Evolutionary conservation across 805 yeast genomes (phyloP).

Genomic region (Candida insectalens): DNA sequence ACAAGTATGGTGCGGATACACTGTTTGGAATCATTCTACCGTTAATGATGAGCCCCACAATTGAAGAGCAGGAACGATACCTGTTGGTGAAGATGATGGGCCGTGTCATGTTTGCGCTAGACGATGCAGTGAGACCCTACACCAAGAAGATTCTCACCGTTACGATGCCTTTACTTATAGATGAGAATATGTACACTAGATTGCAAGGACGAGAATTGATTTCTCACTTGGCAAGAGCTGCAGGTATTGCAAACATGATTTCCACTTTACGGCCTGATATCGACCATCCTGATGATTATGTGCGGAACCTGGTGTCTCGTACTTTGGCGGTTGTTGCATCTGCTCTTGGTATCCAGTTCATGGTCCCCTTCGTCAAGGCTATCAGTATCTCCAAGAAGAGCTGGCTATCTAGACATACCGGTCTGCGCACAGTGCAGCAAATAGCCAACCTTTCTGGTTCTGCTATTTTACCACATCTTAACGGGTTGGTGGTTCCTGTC

Average conservation of each 20-base stretch:
- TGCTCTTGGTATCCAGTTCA: conserved; percentile 60
- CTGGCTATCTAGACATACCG: conserved; percentile 81
- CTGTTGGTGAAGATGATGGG: conserved; percentile 68
- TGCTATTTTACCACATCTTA: conserved; percentile 65
- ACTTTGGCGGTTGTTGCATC: conserved; percentile 78
- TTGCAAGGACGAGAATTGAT: conserved; percentile 74
- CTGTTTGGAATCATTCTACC: conserved; percentile 65
- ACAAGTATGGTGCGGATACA: conserved; percentile 56
- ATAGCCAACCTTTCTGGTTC: conserved; percentile 60
- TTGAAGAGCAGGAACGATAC: conserved; percentile 81
- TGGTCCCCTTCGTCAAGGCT: conserved; percentile 76
- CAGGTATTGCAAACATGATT: conserved; percentile 76
- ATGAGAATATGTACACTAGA: conserved; percentile 68
- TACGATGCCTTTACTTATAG: conserved; percentile 69
- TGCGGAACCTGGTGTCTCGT: conserved; percentile 66
- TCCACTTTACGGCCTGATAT: conserved; percentile 72
- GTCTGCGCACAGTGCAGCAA: conserved; percentile 68
- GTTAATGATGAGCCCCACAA: conserved; percentile 54
- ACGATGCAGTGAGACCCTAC: conserved; percentile 57
- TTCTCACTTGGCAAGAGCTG: conserved; percentile 65
- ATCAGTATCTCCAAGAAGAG: conserved; percentile 67
- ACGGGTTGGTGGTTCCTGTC: conserved; percentile 54
- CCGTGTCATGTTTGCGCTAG: conserved; percentile 57
- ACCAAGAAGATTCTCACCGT: conserved; percentile 66
- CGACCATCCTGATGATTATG: conserved; percentile 73